Percentiles rank a stretch among this genome's conserved stretches.
Evolutionary conservation across 2,329 filamentous ascomycete genomes (phyloP).

Genomic region (Nemania sp.): DNA sequence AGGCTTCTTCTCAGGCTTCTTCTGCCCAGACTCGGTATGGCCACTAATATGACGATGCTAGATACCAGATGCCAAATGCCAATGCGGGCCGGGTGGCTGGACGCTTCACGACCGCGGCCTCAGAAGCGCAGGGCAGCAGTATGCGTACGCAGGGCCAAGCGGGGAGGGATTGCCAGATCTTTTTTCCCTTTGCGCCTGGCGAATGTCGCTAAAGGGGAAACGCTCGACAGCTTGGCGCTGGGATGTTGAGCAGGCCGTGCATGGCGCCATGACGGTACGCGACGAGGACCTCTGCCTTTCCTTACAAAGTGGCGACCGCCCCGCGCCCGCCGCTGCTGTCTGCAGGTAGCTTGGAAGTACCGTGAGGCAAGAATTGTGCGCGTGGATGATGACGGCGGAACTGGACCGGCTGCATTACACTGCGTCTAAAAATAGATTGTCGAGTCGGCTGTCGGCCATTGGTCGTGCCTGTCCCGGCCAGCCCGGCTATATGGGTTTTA

Average conservation of each 20-base stretch:
- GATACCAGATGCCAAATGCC: not conserved
- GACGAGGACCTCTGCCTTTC: slow-evolving; percentile 25
- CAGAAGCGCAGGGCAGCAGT: slow-evolving; percentile 12
- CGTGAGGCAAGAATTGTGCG: slow-evolving; percentile 20
- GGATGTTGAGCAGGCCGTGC: slow-evolving; percentile 11
- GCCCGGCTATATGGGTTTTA: not conserved
- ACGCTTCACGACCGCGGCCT: slow-evolving; percentile 19
- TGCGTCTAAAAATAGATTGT: slow-evolving; percentile 28
- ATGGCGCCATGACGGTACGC: slow-evolving; percentile 31
- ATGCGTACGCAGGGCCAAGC: slow-evolving; percentile 25
- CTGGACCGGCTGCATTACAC: slow-evolving; percentile 16
- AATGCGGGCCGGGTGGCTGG: slow-evolving; percentile 22
- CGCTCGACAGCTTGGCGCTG: slow-evolving; percentile 38
- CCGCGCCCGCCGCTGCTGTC: slow-evolving; percentile 17
- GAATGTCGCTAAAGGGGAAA: slow-evolving; percentile 36
- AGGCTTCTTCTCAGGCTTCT: no score
- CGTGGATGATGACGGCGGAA: slow-evolving; percentile 16
- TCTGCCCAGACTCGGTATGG: not conserved
- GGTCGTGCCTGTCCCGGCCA: not conserved
- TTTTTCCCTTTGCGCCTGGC: slow-evolving; percentile 32
- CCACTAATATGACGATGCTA: not conserved
- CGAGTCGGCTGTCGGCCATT: slow-evolving; percentile 15
- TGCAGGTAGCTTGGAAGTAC: slow-evolving; percentile 32
- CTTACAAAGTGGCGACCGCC: slow-evolving; percentile 19
- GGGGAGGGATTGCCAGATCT: slow-evolving; percentile 33